Evolutionary conservation across 108 stramenopile species (phyloP), one percentile per base, ranked within the genome.

Genomic region (Mediolabrus comicus): DNA sequence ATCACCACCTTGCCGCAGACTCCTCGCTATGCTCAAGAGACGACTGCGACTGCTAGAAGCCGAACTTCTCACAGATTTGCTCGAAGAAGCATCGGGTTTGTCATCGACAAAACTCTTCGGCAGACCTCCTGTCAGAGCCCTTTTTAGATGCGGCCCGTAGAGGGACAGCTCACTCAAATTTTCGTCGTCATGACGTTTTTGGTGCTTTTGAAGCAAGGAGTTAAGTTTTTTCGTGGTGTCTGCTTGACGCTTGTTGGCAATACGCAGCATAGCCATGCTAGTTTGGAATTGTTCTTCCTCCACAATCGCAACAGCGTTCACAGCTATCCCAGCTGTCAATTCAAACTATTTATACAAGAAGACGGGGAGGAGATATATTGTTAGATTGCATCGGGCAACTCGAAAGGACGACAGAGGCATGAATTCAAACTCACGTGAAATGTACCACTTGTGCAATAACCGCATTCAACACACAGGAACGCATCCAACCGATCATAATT

Each of bases 401-500:
- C 62, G n/a, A 35, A 63, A 22, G 46, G 38, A 12, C 30, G 17
- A 46, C 26, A 43, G 8, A 34, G 9, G 8, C 27, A 39, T 69
- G 13, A 58, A 12, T 59, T n/a, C 51, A 65, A 74, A 90, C 46
- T 49, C 22, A 49, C 46, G 36, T 74, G 65, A 66, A 98, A 97
- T 22, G 68, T 80, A 33, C 88, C 98, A 51, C 87, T 84, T 10
- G 92, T 72, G 62, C 96, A 97, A 75, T 96, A 96, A 6, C 98
- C 98, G 69, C 98, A 98, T 74, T 97, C 98, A 22, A 95, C 95
- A 58, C 98, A 98, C 9, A 98, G 69, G 60, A 98, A 98, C 28
- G 97, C 95, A 75, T 97, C 96, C 26, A 97, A 74, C 27, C 84
- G 62, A 65, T 97, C 97, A 70, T 98, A 97, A 59, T 97, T 97